Evolutionary conservation across 2,329 filamentous ascomycete species (phyloP), one percentile per base, ranked within the genome.

Genomic region (Proliferodiscus dingleyae): DNA sequence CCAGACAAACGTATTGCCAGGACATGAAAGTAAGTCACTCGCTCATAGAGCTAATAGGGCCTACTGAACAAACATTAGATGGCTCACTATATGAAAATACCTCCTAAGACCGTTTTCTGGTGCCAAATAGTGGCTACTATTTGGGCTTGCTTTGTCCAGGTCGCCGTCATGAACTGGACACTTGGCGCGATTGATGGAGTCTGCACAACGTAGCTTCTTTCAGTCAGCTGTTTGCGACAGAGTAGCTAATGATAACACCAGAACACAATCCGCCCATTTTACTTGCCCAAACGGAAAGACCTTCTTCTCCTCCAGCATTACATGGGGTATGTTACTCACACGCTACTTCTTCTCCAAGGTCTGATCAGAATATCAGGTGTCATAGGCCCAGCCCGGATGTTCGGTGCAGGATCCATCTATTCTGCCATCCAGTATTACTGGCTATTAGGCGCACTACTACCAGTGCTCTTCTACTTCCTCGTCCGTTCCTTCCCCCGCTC

Each of bases 321-420:
- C 84, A 52, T 85, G 81, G 81, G 81, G 81, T 80, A 3, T 74
- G 71, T 87, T 85, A 67, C 87, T 80, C 78, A 73, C 87, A 73
- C 83, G 15, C 83, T 84, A 9, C 29, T 40, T 2, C 10, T 45
- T 9, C 24, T 43, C 5, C 83, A 83, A 5, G 59, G 86, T 21
- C 51, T 77, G 30, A 22, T 16, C 13, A n/a, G n/a, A n/a, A 32
- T 39, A 2, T 28, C 41, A 48, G 84, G 84, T 47, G 75, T 82
- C 45, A 85, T 89, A 49, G 85, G 85, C 1, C 85, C 85, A 0
- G 68, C 71, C 2, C 78, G 83, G 39, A 83, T 88, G 64, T 88
- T 87, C 64, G 81, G 77, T 65, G 73, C n/a, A 71, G 71, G 72
- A 2, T 74, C 80, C 22, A 69, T 85, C 5, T 88, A 87, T 62